Base-by-base conservation (phyloP, 2,329 filamentous ascomycete species). In the Ustilaginoidea virens region DNA sequence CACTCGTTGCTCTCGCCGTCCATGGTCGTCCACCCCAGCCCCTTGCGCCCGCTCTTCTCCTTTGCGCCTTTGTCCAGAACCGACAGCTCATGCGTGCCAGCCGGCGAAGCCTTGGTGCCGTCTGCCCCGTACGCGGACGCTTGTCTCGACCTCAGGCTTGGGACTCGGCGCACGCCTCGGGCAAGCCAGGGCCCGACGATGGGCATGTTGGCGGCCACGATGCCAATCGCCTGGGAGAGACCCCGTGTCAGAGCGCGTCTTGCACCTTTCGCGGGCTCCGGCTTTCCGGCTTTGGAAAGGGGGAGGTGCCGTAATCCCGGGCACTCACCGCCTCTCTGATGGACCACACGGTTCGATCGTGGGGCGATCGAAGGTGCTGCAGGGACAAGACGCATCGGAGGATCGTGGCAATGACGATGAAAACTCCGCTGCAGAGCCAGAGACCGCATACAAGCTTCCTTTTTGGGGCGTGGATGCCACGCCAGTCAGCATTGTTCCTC, bases 1-100 rank as follows among this genome's bases (percentile, higher is more conserved):
- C 44, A 39, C 18, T 51, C 48, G 32, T 50, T 44, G 36, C 48
- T 51, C 13, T 41, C 47, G 27, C 45, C 49, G 9, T 45, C 42
- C 19, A 43, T 42, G 1, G 21, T 28, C 15, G 30, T 14, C 26
- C 25, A 29, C 7, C 14, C 26, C 13, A 28, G n/a, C 3, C 30
- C 26, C 8, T 23, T 29, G 16, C 22, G 22, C 17, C 44, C 36
- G 6, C 48, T 34, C 4, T 39, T 38, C 34, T 36, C 5, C 35
- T 40, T 23, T 36, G 38, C 27, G 18, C 11, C 25, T 16, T 26
- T 28, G 17, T 33, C 31, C 17, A 33, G 20, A 17, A 21, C 25
- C 7, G 30, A 29, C 4, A 28, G 7, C 8, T 18, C 21, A 13
- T 32, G 26, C 5, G 11, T 9, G 7, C 17, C 22, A n/a, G 17